phyloP scores from a whole-genome alignment of 2,329 filamentous ascomycete genomes.

The Fusarium anguioides region DNA sequence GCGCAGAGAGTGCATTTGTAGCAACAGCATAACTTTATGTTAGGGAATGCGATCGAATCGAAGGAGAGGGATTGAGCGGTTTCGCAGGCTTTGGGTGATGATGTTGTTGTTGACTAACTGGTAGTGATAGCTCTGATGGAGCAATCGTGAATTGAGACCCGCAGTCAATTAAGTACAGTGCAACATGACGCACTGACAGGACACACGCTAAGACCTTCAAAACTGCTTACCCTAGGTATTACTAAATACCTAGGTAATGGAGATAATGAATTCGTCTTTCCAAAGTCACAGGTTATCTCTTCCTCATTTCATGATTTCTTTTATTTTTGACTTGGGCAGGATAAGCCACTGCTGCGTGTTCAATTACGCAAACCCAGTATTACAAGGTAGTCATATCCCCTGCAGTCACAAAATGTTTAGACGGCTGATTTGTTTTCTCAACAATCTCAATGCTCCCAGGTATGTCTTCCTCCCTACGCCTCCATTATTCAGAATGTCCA shows the following conservation, averaged over 20 bases:
- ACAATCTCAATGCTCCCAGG: constrained; percentile 1
- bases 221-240: too few relatives aligned
- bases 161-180: constrained; percentile 33
- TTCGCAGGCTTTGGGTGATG: constrained; percentile 5
- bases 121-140: constrained; percentile 36
- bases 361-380: neutral
- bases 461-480: neutral
- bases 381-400: constrained; percentile 2
- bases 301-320: neutral
- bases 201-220: too few relatives aligned
- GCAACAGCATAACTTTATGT: constrained; percentile 38
- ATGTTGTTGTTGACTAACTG: constrained; percentile 26
- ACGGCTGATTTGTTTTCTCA: constrained; percentile 5
- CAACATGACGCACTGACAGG: neutral
- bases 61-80: neutral
- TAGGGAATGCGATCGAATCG: constrained; percentile 7
- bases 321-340: neutral
- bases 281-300: neutral
- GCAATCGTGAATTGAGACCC: constrained; percentile 33
- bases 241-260: too few relatives aligned
- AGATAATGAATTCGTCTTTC: too few relatives aligned
- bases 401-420: neutral
- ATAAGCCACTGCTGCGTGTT: neutral
- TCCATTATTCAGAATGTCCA: constrained; percentile 63
- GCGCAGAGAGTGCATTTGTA: constrained; percentile 48